Percentiles rank a stretch among this genome's conserved stretches.
phyloP scores from a whole-genome alignment of 768 basidiomycete genomes.

The Mrakia frigida region DNA sequence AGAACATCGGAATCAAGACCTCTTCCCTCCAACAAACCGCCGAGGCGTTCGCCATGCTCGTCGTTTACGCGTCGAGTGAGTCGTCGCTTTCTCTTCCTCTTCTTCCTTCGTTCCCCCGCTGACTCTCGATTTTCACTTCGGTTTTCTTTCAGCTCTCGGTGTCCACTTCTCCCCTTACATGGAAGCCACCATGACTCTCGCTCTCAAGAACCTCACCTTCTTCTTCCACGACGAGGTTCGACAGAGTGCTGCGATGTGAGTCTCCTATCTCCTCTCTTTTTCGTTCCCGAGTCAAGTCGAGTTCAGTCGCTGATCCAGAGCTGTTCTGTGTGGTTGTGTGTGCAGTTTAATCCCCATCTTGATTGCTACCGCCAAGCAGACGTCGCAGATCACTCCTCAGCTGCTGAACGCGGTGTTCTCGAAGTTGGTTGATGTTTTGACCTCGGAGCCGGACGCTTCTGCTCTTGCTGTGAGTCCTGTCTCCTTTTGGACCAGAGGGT shows the following conservation, averaged over 20 bases:
- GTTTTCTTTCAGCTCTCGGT: conserved; percentile 48
- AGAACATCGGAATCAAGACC: conserved; percentile 69
- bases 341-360: not conserved
- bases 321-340: not conserved
- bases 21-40: conserved; percentile 80
- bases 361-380: conserved; percentile 47
- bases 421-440: conserved; percentile 59
- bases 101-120: not conserved
- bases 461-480: not conserved
- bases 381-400: conserved; percentile 54
- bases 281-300: no score
- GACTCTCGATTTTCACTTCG: not conserved
- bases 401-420: conserved; percentile 62
- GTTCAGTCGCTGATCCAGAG: not conserved
- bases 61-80: conserved; percentile 62
- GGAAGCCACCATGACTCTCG: conserved; percentile 63
- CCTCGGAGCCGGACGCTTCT: not conserved
- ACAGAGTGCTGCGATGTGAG: conserved; percentile 70
- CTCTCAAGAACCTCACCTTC: conserved; percentile 64
- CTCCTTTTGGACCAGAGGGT: no score
- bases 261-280: not conserved
- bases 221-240: conserved; percentile 81
- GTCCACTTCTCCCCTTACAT: conserved; percentile 67
- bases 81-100: not conserved
- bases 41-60: conserved; percentile 79